Percentiles rank a stretch among this genome's conserved stretches.
These are phyloP conservation scores for Globisporangium orthogonon DNA, from an alignment of 352 stramenopile species.

Conservation along the genomic window DNA sequence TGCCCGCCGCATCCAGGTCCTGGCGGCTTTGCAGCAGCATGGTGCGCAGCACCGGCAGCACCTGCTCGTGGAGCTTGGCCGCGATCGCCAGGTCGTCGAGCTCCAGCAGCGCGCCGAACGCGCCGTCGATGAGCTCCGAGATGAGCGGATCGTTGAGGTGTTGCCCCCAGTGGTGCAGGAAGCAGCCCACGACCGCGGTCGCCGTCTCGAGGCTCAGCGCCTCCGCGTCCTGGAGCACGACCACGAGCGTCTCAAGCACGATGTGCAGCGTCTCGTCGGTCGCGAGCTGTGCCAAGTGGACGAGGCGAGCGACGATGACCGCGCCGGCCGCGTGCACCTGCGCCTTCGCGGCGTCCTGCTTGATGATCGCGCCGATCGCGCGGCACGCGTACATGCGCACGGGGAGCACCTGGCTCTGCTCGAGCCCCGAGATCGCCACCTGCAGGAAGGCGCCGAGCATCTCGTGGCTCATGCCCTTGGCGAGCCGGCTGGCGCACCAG, in stretches of 20 bases:
- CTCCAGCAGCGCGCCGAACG: conserved; percentile 61
- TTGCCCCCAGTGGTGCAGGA: conserved; percentile 59
- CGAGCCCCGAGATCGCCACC: conserved; percentile 65
- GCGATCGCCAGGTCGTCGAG: conserved; percentile 53
- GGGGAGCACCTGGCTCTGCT: conserved; percentile 61
- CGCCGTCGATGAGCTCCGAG: conserved; percentile 60
- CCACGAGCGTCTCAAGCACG: conserved; percentile 67
- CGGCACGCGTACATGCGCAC: conserved; percentile 77
- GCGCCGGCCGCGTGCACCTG: conserved; percentile 41
- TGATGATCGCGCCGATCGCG: conserved; percentile 62
- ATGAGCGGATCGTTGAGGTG: conserved; percentile 76
- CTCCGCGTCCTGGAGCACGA: conserved; percentile 57
- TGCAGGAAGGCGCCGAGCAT: conserved; percentile 71
- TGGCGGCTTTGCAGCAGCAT: conserved; percentile 51
- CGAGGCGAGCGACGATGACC: conserved; percentile 53
- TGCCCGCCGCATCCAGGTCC: conserved; percentile 44
- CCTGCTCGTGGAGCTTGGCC: conserved; percentile 50
- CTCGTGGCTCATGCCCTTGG: conserved; percentile 58
- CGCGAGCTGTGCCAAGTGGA: conserved; percentile 45
- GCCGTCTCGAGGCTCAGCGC: conserved; percentile 28
- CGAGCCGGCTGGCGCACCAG: conserved; percentile 75
- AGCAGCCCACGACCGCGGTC: conserved; percentile 43
- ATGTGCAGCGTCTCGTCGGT: conserved; percentile 75
- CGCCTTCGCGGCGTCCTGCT: conserved; percentile 49
- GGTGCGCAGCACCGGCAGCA: conserved; percentile 46